Base-by-base conservation (phyloP, 2,329 filamentous ascomycete genomes). In the Monilinia laxa region DNA sequence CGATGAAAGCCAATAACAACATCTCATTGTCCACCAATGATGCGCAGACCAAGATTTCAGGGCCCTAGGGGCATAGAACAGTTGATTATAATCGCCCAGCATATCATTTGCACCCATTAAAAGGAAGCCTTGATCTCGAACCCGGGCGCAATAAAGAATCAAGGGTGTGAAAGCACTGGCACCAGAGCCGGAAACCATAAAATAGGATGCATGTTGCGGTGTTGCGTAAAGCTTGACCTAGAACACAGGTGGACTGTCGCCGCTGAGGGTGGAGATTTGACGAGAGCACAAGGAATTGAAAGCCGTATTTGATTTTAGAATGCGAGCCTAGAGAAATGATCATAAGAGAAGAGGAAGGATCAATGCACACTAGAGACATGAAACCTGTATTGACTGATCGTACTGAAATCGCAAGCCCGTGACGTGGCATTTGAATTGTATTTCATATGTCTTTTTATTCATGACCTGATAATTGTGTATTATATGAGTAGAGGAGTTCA, bases 401-500 rank as follows among this genome's bases (percentile, higher is more conserved):
- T 57, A 25, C 3, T 38, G 20, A 35, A n/a, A 38, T 60, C 49
- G 1, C 16, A 28, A 25, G n/a, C 18, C 12, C 5, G 14, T 35
- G n/a, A 45, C 6, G 5, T 38, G 2, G 20, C 5, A 45, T 18
- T 42, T 12, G 20, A 12, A 9, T 47, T 57, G 18, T n/a, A 9
- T 18, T 42, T 23, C 28, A 45, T 12, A 51, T 23, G 5, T 20
- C 10, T 16, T 25, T 31, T 12, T 14, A 16, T 35, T 51, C 38
- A 25, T 47, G 38, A 18, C 28, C n/a, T 12, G 23, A 25, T 5
- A 4, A n/a, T 14, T 5, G 5, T 56, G 4, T 35, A 23, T 23
- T 18, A 31, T 40, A 28, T 38, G 18, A 23, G 35, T 71, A 72
- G 42, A 60, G 51, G 45, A 49, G 28, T 40, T 56, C 25, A 23